Base-by-base conservation (phyloP, 768 basidiomycete species). In the Cystofilobasidium bisporidii region DNA sequence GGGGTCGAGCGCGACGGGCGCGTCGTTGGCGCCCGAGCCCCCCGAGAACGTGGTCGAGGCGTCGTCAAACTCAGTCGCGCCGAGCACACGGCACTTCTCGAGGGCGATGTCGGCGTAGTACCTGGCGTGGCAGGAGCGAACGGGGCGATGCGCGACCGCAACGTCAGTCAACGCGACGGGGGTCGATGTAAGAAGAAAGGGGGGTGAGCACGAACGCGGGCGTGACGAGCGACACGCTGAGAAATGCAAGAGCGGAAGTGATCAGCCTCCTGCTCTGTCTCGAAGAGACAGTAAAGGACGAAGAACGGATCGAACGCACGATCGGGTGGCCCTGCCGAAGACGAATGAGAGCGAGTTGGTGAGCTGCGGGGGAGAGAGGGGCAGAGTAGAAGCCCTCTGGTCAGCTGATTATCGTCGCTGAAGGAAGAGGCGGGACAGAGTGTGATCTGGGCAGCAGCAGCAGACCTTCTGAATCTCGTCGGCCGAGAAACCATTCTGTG, bases 261-360 rank as follows among this genome's bases (percentile, higher is more conserved):
- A 20, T n/a, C n/a, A n/a, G n/a, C n/a, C n/a, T n/a, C n/a, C n/a
- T n/a, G n/a, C n/a, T n/a, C n/a, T n/a, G n/a, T n/a, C n/a, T n/a
- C n/a, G 41, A 43, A 15, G 41, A 20, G 15, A 15, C n/a, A n/a
- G n/a, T n/a, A n/a, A n/a, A n/a, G n/a, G n/a, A n/a, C n/a, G n/a
- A n/a, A n/a, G n/a, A n/a, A n/a, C n/a, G n/a, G n/a, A n/a, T n/a
- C n/a, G n/a, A n/a, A 43, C 41, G 3, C 41, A 43, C 53, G 88
- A 86, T 72, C 87, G 86, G 3, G 88, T 92, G 0, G 89, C 88
- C 5, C 89, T 83, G 0, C 86, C 88, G 71, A 88, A 92, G 18
- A 88, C 79, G 73, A 89, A 90, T 71, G 84, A 84, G 18, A 81
- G 76, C 63, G 83, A 79, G 73, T 90, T 82, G 0, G 87, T 84